A percentile compares a stretch with the other conserved stretches of the same genome.
These are phyloP conservation scores for Solanum arcanum DNA, from an alignment of 257 asterid genomes.

Conservation along the genomic window DNA sequence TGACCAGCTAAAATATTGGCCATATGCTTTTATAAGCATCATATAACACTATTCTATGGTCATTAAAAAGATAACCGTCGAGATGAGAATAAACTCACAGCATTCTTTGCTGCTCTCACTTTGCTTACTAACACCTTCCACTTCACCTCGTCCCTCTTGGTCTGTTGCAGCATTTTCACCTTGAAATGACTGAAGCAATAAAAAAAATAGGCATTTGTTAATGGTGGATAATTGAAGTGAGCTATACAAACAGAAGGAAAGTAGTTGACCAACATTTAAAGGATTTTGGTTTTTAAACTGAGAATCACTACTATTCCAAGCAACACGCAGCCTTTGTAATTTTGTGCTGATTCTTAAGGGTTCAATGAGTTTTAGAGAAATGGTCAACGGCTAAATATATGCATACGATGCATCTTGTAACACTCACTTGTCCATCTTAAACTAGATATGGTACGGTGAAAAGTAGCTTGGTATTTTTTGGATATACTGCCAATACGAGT, in stretches of 20 bases:
- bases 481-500: background rate
- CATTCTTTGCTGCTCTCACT: slow-evolving; percentile 49
- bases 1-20: slow-evolving; percentile 43
- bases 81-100: slow-evolving; percentile 31
- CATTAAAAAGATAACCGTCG: slow-evolving; percentile 17
- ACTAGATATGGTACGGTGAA: background rate
- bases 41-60: background rate
- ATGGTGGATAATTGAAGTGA: background rate
- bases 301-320: background rate
- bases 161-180: slow-evolving; percentile 59
- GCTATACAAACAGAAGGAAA: background rate
- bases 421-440: background rate
- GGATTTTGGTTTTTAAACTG: background rate
- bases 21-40: background rate
- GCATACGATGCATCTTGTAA: background rate
- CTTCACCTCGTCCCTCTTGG: slow-evolving; percentile 52
- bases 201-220: no score
- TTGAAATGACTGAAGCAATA: slow-evolving; percentile 57
- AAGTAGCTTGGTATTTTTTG: background rate
- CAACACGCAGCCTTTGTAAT: background rate
- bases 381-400: background rate
- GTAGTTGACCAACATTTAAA: background rate
- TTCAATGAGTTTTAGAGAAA: background rate
- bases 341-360: background rate
- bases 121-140: slow-evolving; percentile 65